A percentile compares a stretch with the other conserved stretches of the same genome.
Conservation (phyloP, 306 rosid species). For the Cyclanthera cordifolia region DNA sequence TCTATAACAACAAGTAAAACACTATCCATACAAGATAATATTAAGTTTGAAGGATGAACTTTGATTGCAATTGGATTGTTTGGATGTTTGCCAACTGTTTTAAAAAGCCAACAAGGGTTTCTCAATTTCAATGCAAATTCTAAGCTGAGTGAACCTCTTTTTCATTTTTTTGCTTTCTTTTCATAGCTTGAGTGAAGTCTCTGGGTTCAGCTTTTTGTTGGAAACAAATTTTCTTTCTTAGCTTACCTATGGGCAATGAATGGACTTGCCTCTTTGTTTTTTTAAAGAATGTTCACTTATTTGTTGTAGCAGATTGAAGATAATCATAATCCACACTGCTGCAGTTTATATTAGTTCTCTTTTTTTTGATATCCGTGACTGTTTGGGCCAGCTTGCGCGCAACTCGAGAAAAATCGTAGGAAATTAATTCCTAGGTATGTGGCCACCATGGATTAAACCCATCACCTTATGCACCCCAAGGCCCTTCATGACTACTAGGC, state of each 20-base stretch:
- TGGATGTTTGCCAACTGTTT: not conserved
- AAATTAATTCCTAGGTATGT: too few relatives aligned
- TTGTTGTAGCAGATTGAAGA: not conserved
- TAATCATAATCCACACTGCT: conserved; percentile 5
- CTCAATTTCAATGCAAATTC: not conserved
- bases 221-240: not conserved
- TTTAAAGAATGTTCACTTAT: not conserved
- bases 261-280: not conserved
- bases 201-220: not conserved
- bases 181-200: not conserved
- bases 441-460: too few relatives aligned
- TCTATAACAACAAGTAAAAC: not conserved
- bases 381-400: too few relatives aligned
- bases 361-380: too few relatives aligned
- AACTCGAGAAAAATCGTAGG: too few relatives aligned
- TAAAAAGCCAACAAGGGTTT: not conserved
- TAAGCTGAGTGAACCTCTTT: not conserved
- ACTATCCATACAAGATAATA: not conserved
- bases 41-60: not conserved
- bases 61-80: not conserved
- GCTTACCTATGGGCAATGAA: not conserved
- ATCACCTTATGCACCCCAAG: too few relatives aligned
- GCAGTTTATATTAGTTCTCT: not conserved
- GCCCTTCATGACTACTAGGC: too few relatives aligned
- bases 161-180: not conserved